phyloP scores from a whole-genome alignment of 345 rosid genomes.

The Eucalyptus microcorys region DNA sequence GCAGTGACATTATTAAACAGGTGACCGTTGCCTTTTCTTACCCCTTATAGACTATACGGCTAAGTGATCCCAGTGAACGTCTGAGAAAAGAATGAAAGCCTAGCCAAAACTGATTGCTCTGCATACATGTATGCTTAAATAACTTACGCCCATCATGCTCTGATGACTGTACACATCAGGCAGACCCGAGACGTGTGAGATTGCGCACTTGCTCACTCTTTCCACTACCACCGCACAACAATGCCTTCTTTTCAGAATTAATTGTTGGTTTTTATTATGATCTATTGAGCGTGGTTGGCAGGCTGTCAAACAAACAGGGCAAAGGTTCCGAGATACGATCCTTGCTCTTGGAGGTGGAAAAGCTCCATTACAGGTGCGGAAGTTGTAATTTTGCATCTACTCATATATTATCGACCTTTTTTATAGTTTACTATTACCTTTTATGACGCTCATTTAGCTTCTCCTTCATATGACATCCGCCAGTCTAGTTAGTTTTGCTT shows the following conservation, averaged over 20 bases:
- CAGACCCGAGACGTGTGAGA: not conserved
- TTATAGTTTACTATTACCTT: not conserved
- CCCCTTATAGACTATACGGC: not conserved
- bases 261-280: not conserved
- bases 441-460: not conserved
- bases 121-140: not conserved
- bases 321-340: conserved; percentile 66
- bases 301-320: conserved; percentile 76
- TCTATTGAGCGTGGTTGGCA: not conserved
- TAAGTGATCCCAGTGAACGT: not conserved
- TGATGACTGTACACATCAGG: not conserved
- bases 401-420: not conserved
- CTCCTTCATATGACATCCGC: not conserved
- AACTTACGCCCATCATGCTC: not conserved
- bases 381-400: not conserved
- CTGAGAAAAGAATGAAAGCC: not conserved
- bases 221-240: not conserved
- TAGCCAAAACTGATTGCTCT: not conserved
- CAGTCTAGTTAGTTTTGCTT: not conserved
- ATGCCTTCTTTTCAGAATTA: not conserved
- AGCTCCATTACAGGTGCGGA: conserved; percentile 45
- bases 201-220: not conserved
- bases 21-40: not conserved
- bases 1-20: not conserved
- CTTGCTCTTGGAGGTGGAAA: conserved; percentile 93